phyloP scores from a whole-genome alignment of 169 alveolate species.

The Perkinsus marinus region DNA sequence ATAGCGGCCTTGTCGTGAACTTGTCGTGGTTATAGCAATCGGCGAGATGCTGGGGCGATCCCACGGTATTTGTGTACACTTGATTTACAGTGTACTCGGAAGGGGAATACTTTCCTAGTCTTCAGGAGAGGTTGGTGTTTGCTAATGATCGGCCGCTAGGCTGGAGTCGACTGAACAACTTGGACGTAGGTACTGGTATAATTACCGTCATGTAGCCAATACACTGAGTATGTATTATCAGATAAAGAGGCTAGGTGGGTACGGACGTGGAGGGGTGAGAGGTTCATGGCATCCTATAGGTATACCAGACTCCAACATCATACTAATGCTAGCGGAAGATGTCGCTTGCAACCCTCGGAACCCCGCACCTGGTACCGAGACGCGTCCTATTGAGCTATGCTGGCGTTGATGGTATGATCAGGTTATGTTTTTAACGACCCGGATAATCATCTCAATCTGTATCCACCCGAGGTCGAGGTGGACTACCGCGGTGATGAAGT shows the following conservation, averaged over 20 bases:
- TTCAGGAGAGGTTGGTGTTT: no score
- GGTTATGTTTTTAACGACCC: not conserved
- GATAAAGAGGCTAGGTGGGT: not conserved
- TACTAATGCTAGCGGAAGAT: not conserved
- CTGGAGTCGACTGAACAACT: not conserved
- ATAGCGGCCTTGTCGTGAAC: no score
- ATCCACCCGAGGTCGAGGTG: slow-evolving; percentile 6
- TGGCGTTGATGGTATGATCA: not conserved
- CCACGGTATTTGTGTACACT: no score
- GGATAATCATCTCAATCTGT: not conserved
- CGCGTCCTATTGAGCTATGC: not conserved
- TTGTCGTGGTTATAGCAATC: no score
- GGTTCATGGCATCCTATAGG: not conserved
- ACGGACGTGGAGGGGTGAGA: not conserved
- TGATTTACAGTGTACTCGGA: no score
- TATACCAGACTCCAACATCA: not conserved
- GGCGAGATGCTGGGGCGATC: no score
- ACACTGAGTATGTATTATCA: not conserved
- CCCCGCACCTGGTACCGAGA: not conserved
- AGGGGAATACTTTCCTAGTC: no score
- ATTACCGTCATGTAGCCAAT: not conserved
- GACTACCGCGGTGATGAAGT: slow-evolving; percentile 29
- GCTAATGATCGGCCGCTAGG: not conserved
- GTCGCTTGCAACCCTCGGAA: not conserved
- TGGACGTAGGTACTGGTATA: not conserved